Base-by-base conservation (phyloP, 1,139 yeast genomes). In the Debaryomyces robertsiae region DNA sequence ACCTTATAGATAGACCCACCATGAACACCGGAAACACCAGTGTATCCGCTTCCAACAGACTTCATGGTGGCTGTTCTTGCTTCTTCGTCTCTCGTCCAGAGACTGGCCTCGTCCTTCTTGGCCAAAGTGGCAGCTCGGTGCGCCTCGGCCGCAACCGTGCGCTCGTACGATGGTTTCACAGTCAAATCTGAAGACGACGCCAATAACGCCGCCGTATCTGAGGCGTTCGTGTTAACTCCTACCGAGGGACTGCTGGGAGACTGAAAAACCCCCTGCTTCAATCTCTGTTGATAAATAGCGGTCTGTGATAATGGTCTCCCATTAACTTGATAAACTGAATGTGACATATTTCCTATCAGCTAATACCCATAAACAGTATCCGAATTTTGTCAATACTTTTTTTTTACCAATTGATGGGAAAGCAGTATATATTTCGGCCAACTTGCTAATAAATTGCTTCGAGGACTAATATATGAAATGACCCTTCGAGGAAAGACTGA, bases 221-320 rank as follows among this genome's bases (percentile, higher is more conserved):
- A 79, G 24, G 90, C 90, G 39, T 71, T 69, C 44, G 79, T 70
- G 52, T 75, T 76, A 42, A 87, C 93, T 10, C 97, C 96, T 3
- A 86, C 75, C 11, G 77, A 65, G 4, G 82, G 79, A 39, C 70
- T 73, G 9, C 87, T 82, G 2, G 96, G 96, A 41, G 81, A 73
- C 49, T 77, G 75, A 63, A 74, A 88, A 39, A 82, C 73, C 30
- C 96, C 96, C 55, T 83, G 84, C 55, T 79, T 85, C 57, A 84
- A 65, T 55, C 84, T 84, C 48, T 89, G 91, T 52, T 82, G 84
- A 65, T 87, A 88, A 41, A 82, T 63, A 3, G 95, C 95, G 58
- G 83, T 87, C 49, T 77, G 79, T 32, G 88, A 81, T 46, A 84
- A 69, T 11, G 88, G 89, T 54, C 79, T 79, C 14, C 88, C 90